phyloP scores from a whole-genome alignment of 176 grass and related monocot genomes.

The Thinopyrum elongatum region DNA sequence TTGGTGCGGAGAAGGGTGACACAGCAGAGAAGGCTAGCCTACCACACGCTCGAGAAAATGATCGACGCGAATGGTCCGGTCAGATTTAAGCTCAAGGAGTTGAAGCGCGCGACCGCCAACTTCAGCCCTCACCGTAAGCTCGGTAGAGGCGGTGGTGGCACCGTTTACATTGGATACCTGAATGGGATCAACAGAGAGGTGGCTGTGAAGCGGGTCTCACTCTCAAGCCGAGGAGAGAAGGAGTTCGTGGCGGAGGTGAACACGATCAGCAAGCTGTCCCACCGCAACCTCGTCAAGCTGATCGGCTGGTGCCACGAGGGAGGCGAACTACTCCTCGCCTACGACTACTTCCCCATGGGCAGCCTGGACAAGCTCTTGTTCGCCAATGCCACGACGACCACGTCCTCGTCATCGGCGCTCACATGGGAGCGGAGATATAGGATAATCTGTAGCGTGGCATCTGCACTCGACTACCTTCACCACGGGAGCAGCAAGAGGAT shows the following conservation, averaged over 20 bases:
- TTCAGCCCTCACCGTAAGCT: not conserved
- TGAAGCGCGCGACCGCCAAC: not conserved
- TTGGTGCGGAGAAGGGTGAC: conserved; percentile 11
- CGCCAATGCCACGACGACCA: not conserved
- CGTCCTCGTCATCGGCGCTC: not conserved
- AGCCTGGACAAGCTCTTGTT: conserved; percentile 11
- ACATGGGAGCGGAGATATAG: not conserved
- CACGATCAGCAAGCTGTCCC: not conserved
- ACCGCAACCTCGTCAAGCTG: conserved; percentile 3
- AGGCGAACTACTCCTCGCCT: not conserved
- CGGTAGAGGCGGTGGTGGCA: not conserved
- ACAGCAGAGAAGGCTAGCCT: not conserved
- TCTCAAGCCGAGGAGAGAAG: not conserved
- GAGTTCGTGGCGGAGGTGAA: conserved; percentile 6
- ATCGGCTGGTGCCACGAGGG: not conserved
- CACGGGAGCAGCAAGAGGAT: conserved; percentile 9
- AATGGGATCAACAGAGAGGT: not conserved
- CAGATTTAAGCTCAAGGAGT: conserved; percentile 2
- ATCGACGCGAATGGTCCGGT: not conserved
- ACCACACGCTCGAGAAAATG: not conserved
- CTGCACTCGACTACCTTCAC: conserved; percentile 2
- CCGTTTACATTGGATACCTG: not conserved
- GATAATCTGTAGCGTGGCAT: not conserved
- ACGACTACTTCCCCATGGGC: not conserved
- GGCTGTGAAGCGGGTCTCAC: not conserved